A percentile compares a stretch with the other conserved stretches of the same genome.
Conservation (phyloP, 2,329 filamentous ascomycete genomes). For the Meredithiella fracta region DNA sequence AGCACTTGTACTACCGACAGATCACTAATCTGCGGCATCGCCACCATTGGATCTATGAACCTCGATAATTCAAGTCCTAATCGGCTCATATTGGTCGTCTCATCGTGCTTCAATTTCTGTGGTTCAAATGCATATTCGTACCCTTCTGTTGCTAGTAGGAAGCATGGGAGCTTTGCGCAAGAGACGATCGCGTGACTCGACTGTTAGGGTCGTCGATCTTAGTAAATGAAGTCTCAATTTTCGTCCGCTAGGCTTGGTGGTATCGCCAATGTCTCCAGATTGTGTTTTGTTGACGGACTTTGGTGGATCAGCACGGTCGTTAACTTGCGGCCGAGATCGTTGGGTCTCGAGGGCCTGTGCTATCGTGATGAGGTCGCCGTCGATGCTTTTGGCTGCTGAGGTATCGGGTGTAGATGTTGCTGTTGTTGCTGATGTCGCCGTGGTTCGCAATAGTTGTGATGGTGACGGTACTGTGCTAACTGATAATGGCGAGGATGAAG, state of each 20-base stretch:
- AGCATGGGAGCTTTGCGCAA: constrained; percentile 14
- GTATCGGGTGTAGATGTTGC: neutral
- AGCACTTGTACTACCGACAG: too few species aligned
- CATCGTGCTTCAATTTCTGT: neutral
- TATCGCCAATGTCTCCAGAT: neutral
- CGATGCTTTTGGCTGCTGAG: neutral
- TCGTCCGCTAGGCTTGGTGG: neutral
- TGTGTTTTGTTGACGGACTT: neutral
- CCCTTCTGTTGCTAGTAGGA: constrained; percentile 15
- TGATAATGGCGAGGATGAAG: neutral
- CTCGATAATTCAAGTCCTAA: too few species aligned
- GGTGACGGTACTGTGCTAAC: neutral
- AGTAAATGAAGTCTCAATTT: neutral
- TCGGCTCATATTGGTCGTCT: neutral
- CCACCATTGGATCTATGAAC: too few species aligned
- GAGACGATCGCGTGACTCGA: constrained; percentile 11
- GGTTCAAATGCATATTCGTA: constrained; percentile 1
- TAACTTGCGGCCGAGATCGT: neutral
- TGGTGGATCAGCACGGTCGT: constrained; percentile 4
- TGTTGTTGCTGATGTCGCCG: neutral
- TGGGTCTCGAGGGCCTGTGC: constrained; percentile 1
- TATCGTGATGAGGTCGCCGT: neutral
- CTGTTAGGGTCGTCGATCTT: constrained; percentile 14
- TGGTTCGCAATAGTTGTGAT: neutral
- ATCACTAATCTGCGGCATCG: too few species aligned